Evolutionary conservation across 1,284 basidiomycete genomes (phyloP).

Genomic region (Cutaneotrichosporon sp.): DNA sequence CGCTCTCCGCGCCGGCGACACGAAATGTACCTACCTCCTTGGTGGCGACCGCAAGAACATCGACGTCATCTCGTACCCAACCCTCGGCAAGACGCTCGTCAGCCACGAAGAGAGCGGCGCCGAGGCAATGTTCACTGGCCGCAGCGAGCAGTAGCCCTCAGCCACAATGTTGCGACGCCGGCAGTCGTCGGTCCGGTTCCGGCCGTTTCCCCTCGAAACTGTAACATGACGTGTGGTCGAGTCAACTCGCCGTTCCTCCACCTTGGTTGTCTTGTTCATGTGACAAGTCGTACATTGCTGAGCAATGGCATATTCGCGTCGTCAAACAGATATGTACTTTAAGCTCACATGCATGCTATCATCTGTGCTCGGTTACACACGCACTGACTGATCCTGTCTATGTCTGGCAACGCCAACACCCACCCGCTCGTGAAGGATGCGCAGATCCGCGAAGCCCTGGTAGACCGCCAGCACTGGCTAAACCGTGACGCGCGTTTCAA

Average conservation of each 20-base stretch:
- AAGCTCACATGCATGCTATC: no score
- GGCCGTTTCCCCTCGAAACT: no score
- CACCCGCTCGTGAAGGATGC: conserved; percentile 21
- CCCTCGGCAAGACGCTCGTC: conserved; percentile 15
- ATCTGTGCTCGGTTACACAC: no score
- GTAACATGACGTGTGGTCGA: no score
- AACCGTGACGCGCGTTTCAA: conserved; percentile 11
- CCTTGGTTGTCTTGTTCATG: no score
- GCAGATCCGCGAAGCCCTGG: conserved; percentile 13
- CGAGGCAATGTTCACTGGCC: conserved; percentile 13
- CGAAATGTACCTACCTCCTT: conserved; percentile 11
- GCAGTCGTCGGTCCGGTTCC: no score
- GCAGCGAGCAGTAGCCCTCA: neutral
- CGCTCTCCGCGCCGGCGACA: conserved; percentile 5
- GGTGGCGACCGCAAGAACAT: conserved; percentile 14
- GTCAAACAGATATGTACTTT: no score
- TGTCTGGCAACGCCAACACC: neutral
- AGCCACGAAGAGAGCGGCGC: conserved; percentile 10
- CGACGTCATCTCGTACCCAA: conserved; percentile 17
- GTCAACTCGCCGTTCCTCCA: no score
- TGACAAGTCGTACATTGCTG: no score
- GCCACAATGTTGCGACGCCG: no score
- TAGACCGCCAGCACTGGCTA: conserved; percentile 12
- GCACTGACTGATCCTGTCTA: neutral
- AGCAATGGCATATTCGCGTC: no score